Evolutionary conservation across 73 alveolate genomes (phyloP).

Genomic region (Tetrahymena thermophila): DNA sequence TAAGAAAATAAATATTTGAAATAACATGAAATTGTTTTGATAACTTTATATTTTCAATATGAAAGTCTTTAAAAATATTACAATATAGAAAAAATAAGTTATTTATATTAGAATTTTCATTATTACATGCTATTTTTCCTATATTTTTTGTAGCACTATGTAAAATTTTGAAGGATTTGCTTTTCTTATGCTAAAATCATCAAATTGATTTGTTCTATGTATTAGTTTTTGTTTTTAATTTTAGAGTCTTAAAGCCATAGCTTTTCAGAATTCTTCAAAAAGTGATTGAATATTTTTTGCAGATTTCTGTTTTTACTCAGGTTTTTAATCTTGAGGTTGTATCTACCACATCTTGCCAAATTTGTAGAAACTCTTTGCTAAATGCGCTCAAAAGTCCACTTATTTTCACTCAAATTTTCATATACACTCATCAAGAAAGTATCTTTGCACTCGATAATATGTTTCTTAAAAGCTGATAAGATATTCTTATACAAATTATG

Average conservation of each 20-base stretch:
- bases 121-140: neutral
- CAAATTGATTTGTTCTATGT: neutral
- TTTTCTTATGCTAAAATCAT: neutral
- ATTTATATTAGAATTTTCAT: no score
- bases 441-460: neutral
- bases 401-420: neutral
- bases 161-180: neutral
- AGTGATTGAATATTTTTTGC: no score
- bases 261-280: no score
- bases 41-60: no score
- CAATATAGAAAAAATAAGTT: no score
- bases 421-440: neutral
- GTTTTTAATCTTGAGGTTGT: neutral
- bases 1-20: no score
- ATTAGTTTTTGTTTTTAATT: no score
- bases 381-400: neutral
- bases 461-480: neutral
- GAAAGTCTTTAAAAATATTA: no score
- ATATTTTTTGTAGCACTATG: neutral
- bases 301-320: no score
- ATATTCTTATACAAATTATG: neutral
- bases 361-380: neutral
- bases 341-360: neutral
- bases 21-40: no score
- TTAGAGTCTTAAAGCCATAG: no score